Percentiles rank a stretch among this genome's conserved stretches.
Evolutionary conservation across 1,284 basidiomycete species (phyloP).

Genomic region (Sanghuangporus baumii): DNA sequence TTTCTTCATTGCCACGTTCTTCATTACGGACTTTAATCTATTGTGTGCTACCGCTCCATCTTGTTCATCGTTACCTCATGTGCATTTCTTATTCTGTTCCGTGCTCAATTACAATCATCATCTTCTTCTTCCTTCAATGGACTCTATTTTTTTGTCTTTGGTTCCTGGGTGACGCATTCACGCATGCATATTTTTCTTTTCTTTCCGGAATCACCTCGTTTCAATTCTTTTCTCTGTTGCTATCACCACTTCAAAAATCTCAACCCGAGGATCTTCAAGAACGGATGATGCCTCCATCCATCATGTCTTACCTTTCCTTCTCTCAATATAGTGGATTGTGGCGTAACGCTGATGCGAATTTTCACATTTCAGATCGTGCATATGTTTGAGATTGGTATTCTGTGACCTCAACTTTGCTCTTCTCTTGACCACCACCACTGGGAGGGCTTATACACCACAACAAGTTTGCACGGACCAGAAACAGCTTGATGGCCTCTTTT

Average conservation of each 20-base stretch:
- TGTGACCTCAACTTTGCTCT: not conserved
- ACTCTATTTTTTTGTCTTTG: too few species aligned
- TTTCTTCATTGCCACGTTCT: not conserved
- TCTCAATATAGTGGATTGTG: not conserved
- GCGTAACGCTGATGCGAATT: not conserved
- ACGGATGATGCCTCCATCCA: not conserved
- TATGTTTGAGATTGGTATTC: not conserved
- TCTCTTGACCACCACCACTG: not conserved
- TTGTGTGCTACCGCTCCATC: conserved; percentile 1
- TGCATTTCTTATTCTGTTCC: not conserved
- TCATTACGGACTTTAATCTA: not conserved
- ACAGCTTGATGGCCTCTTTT: not conserved
- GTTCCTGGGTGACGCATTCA: not conserved
- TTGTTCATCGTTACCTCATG: not conserved
- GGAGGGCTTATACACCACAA: not conserved
- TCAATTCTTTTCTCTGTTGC: not conserved
- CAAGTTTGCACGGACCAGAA: not conserved
- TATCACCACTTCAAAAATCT: not conserved
- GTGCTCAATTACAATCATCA: not conserved
- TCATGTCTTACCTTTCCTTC: not conserved
- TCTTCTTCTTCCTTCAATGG: not conserved
- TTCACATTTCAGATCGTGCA: not conserved
- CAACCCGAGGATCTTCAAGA: not conserved
- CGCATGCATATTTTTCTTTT: not conserved
- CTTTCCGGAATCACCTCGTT: not conserved